Base-by-base conservation (phyloP, 768 basidiomycete species). In the Tulasnella sp. region DNA sequence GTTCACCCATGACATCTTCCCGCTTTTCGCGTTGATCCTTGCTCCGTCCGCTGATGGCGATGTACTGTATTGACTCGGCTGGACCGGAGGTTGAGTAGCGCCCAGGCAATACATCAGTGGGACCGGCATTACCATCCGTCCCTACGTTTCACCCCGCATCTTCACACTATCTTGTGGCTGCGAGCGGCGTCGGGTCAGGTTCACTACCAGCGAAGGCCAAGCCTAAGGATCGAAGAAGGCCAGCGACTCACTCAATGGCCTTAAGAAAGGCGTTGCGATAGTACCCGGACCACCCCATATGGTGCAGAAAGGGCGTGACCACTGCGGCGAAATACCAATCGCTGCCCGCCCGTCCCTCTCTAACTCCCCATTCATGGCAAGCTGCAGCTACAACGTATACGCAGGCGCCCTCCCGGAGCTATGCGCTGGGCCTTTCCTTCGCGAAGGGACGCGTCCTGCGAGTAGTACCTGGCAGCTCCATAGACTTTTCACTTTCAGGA, bases 91-190 rank as follows among this genome's bases (percentile, higher is more conserved):
- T 37, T 2, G 12, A 20, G 31, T 31, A 69, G 31, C 64, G 64
- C 64, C 34, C 64, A 20, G 31, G 64, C 64, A 22, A 54, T 54
- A 24, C 54, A 54, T 24, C 24, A 54, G 22, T n/a, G 18, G 37
- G 37, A 37, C 64, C 64, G 64, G 28, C 28, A 69, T 28, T 69
- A 69, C 64, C 64, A 69, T 37, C 64, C 64, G 34, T 69, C 64
- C 64, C 64, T 69, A 69, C 64, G 64, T 69, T 69, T 69, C 64
- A 69, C 28, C 64, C 31, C 31, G 64, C 64, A 37, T 31, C 60
- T 64, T 64, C 64, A 69, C 64, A 37, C 34, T 69, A 69, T 69
- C 64, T 69, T 69, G 64, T 69, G 64, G 64, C 64, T 69, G 64
- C 31, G 31, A 69, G 64, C 11, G 64, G 64, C 64, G 64, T 37